Evolutionary conservation across 345 rosid species (phyloP), one percentile per base, ranked within the genome.

Genomic region (Ricinus communis): DNA sequence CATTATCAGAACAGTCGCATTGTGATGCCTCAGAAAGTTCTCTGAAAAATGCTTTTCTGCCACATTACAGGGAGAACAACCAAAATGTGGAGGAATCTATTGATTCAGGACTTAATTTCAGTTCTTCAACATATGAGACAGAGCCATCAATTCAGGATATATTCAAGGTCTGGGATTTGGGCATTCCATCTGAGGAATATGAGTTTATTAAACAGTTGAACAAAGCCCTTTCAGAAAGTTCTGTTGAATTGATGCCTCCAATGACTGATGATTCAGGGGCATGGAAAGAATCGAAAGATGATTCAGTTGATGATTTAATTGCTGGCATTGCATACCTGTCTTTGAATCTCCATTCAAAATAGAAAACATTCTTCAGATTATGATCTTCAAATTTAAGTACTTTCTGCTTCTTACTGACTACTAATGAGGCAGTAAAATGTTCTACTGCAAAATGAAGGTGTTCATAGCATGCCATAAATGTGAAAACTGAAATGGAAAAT

Each of bases 81-180:
- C 21, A 62, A 38, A 49, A 56, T 12, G 75, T 54, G 68, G 57
- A 16, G 1, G 70, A 56, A 33, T 53, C 74, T 15, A 21, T 40
- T 65, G 77, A 70, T 74, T 65, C 80, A 15, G 71, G 54, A 8
- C 65, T 24, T 38, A 68, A 74, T 57, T 41, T 24, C 8, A 71
- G 59, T 61, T 70, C 53, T 40, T 21, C 72, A 49, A 65, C 65
- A 18, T 62, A 40, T 58, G 80, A 81, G 55, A 24, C 22, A 1
- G 80, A 79, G 50, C 71, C 78, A 19, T 54, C 76, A 15, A 62
- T 74, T 12, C 66, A 76, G 38, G 89, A 89, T 68, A 86, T 89
- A 31, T 87, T 89, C 74, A 84, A 61, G 81, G 86, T 87, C 54
- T 88, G 97, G 97, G 96, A 89, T 74, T 75, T 91, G 70, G 75